Conservation (phyloP, 768 basidiomycete species). For the Podaxis sp. region DNA sequence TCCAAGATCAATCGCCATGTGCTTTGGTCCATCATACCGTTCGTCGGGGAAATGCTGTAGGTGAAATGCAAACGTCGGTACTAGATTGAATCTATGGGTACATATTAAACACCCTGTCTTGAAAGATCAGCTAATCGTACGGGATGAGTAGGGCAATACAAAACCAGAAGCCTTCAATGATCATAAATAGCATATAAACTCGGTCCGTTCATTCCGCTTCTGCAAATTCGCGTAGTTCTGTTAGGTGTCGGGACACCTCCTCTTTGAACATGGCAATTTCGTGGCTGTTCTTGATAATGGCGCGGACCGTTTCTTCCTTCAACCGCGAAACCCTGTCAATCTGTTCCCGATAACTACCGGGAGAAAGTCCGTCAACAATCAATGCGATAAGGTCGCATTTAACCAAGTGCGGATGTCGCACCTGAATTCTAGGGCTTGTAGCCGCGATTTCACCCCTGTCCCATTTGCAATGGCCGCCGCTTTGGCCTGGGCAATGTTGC, state of each 20-base stretch:
- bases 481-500: constrained; percentile 68
- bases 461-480: constrained; percentile 76
- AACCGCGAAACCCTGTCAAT: constrained; percentile 69
- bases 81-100: not conserved
- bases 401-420: constrained; percentile 27
- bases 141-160: not conserved
- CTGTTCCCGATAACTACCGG: constrained; percentile 69
- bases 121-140: not conserved
- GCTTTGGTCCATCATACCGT: not conserved
- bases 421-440: constrained; percentile 77
- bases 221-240: constrained; percentile 64
- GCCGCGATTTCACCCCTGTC: constrained; percentile 74
- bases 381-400: not conserved
- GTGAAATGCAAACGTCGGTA: not conserved
- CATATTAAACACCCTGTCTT: not conserved
- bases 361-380: constrained; percentile 3
- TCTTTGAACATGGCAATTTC: constrained; percentile 82
- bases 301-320: constrained; percentile 75
- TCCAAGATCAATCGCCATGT: not conserved
- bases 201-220: constrained; percentile 28
- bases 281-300: constrained; percentile 80
- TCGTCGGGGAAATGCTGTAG: not conserved
- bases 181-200: not conserved
- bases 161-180: not conserved
- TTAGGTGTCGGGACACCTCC: constrained; percentile 67